Base-by-base conservation (phyloP, 225 moss, liverwort and hornwort species). In the Takakia lepidozioides region DNA sequence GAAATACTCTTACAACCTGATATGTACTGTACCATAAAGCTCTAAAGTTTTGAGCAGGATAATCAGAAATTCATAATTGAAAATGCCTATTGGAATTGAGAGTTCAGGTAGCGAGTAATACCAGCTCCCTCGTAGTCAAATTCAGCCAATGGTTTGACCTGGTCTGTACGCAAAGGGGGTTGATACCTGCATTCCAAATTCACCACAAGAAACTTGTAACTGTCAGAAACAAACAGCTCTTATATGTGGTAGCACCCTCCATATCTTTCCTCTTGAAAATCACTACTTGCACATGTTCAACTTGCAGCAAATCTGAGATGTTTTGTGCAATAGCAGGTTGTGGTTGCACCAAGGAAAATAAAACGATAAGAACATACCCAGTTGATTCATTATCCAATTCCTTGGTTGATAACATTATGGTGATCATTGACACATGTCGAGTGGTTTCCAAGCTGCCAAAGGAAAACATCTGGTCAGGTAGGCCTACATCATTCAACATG, bases 81-180 rank as follows among this genome's bases (percentile, higher is more conserved):
- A 32, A n/a, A n/a, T n/a, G n/a, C n/a, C n/a, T n/a, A n/a, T n/a
- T n/a, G n/a, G n/a, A n/a, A n/a, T n/a, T 1, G 11, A 32, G 11
- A 7, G 11, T 32, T 11, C 7, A 32, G 32, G 32, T 6, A 6
- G 11, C 8, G 11, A 32, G 32, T 7, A 7, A 1, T 32, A 32
- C 32, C n/a, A n/a, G n/a, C 32, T 32, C 32, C 32, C 26, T 98
- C 98, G 35, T 91, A 98, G 25, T 98, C 98, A 24, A 87, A 91
- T 60, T 98, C 98, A 21, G 83, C 87, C 64, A 98, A 60, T 27
- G 98, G 91, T 63, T 98, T 98, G 25, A 98, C 98, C 84, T 98
- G 98, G 66, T 98, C 98, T 24, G 87, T 87, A 48, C n/a, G 91
- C 51, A 98, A 78, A 27, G 98, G 98, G 67, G 98, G 98, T 71